Conservation (phyloP, 2,329 filamentous ascomycete genomes). For the Claviceps paspali region DNA sequence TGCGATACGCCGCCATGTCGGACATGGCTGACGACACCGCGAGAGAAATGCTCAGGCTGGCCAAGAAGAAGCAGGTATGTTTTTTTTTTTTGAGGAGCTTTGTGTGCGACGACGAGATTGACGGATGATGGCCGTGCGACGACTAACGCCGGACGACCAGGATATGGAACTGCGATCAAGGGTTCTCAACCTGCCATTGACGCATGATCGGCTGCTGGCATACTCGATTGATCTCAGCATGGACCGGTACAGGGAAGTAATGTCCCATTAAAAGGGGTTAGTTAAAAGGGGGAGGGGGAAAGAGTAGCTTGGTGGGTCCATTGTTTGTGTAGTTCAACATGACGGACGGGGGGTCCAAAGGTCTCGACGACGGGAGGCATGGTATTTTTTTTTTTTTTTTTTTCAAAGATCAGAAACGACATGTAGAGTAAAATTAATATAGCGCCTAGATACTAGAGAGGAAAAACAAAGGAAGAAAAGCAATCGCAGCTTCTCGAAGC, state of each 20-base stretch:
- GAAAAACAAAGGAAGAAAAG: neutral
- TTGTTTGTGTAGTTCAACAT: too few species aligned
- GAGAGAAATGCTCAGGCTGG: conserved; percentile 41
- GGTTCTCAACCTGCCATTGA: conserved; percentile 48
- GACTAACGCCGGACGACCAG: conserved; percentile 9
- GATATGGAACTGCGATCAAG: conserved; percentile 22
- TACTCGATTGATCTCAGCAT: conserved; percentile 57
- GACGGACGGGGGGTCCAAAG: neutral
- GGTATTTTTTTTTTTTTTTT: neutral
- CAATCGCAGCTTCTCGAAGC: too few species aligned
- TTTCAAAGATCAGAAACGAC: too few species aligned
- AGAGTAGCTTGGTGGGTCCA: too few species aligned
- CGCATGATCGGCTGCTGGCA: conserved; percentile 54
- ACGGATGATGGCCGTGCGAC: neutral
- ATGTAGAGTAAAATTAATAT: too few species aligned
- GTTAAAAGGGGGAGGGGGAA: too few species aligned
- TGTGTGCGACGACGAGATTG: neutral
- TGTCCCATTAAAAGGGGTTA: conserved; percentile 29
- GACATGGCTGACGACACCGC: conserved; percentile 70
- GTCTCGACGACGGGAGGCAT: too few species aligned
- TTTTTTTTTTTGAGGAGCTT: neutral
- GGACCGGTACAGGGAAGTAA: conserved; percentile 51
- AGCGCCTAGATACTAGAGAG: too few species aligned
- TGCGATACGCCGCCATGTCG: conserved; percentile 51
- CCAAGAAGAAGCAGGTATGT: conserved; percentile 42